Percentiles rank a stretch among this genome's conserved stretches.
Conservation (phyloP, 305 asterid genomes). For the Fraxinus dipetala region DNA sequence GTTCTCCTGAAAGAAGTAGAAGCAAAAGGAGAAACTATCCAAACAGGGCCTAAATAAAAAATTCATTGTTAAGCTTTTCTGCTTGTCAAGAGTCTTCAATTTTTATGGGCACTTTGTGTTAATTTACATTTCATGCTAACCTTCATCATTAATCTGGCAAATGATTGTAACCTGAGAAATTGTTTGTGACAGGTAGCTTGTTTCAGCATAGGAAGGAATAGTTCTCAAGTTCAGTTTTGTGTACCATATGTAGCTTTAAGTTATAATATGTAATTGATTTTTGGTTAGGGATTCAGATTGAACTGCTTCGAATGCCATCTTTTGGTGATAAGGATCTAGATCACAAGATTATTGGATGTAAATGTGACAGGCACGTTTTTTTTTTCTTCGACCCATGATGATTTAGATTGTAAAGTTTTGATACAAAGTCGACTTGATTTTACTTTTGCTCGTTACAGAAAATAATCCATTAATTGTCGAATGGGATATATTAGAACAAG, state of each 20-base stretch:
- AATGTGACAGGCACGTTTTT: slow-evolving; percentile 8
- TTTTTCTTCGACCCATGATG: slow-evolving; percentile 12
- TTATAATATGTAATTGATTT: slow-evolving; percentile 37
- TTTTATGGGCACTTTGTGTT: neutral
- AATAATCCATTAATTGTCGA: neutral
- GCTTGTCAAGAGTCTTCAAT: neutral
- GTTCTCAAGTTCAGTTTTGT: slow-evolving; percentile 38
- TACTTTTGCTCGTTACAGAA: neutral
- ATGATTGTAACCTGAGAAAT: neutral
- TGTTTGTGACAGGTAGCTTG: slow-evolving; percentile 30
- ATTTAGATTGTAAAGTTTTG: slow-evolving; percentile 9
- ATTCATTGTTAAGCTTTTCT: neutral
- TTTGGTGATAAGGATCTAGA: slow-evolving; percentile 5
- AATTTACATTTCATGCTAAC: neutral
- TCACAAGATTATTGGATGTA: slow-evolving; percentile 32
- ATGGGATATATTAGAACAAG: neutral
- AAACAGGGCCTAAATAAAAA: neutral
- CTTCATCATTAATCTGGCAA: neutral
- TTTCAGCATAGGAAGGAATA: slow-evolving; percentile 23
- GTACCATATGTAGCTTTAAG: slow-evolving; percentile 39
- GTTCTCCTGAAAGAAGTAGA: neutral
- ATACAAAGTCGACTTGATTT: neutral
- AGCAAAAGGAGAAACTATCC: neutral
- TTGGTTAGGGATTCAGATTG: slow-evolving; percentile 14
- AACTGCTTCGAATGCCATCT: neutral